Percentiles rank a stretch among this genome's conserved stretches.
phyloP scores from a whole-genome alignment of 169 alveolate species.

The Blepharisma undulans region DNA sequence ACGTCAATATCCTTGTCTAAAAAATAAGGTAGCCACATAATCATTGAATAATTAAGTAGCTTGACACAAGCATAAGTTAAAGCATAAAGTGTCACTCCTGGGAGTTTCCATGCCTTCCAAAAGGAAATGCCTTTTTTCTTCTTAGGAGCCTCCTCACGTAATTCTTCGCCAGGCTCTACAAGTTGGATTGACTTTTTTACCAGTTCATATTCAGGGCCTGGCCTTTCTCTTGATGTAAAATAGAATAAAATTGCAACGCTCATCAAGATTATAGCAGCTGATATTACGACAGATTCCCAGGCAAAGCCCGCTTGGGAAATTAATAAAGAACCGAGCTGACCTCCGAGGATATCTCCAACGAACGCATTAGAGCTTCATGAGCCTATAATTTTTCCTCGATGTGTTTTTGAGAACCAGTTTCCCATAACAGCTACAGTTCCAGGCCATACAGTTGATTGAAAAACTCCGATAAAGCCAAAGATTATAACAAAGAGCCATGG shows the following conservation, averaged over 20 bases:
- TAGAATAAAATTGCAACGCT: conserved; percentile 16
- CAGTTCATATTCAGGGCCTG: conserved; percentile 3
- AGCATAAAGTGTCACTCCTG: conserved; percentile 58
- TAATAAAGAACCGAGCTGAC: conserved; percentile 44
- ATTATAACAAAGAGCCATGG: conserved; percentile 19
- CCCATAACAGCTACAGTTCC: conserved; percentile 45
- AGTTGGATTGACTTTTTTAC: neutral
- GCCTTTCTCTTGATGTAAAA: conserved; percentile 6
- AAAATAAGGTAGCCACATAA: conserved; percentile 35
- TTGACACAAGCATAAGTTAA: conserved; percentile 44
- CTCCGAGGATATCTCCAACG: conserved; percentile 60
- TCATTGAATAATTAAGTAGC: conserved; percentile 43
- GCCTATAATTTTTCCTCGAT: conserved; percentile 58
- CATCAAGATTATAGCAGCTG: conserved; percentile 37
- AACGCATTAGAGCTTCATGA: conserved; percentile 59
- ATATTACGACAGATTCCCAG: conserved; percentile 45
- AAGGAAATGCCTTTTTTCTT: conserved; percentile 26
- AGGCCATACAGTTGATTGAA: conserved; percentile 51
- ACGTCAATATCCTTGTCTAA: conserved; percentile 15
- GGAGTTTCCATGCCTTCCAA: conserved; percentile 59
- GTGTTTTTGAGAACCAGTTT: conserved; percentile 53
- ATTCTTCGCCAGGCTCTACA: neutral
- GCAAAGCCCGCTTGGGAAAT: neutral
- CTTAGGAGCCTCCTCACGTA: neutral
- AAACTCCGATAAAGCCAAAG: conserved; percentile 48